Percentiles rank a stretch among this genome's conserved stretches.
Conservation (phyloP, 768 basidiomycete species). For the Pleurotus tuoliensis region DNA sequence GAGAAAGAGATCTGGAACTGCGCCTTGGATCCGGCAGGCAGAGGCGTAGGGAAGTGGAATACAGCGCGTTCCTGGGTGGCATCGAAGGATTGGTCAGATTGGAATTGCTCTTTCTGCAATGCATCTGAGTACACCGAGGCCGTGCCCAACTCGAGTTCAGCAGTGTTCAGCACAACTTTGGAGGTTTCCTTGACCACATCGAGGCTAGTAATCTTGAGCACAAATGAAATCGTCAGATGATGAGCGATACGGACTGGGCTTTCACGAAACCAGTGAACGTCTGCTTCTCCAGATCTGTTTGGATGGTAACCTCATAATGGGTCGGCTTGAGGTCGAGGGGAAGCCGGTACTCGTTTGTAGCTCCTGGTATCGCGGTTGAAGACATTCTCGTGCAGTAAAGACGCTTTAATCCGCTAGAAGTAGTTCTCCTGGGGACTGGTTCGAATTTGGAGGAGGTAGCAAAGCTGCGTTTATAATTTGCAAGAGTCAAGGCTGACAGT, state of each 20-base stretch:
- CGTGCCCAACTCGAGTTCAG: constrained; percentile 52
- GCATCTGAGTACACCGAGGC: constrained; percentile 55
- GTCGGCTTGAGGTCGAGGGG: constrained; percentile 62
- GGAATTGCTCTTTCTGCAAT: constrained; percentile 42
- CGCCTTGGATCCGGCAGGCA: constrained; percentile 69
- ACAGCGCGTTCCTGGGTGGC: constrained; percentile 60
- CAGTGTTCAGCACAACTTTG: constrained; percentile 61
- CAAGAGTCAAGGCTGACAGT: not conserved
- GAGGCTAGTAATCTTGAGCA: constrained; percentile 39
- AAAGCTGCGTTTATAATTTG: constrained; percentile 3
- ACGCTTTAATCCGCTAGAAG: not conserved
- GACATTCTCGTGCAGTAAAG: constrained; percentile 21
- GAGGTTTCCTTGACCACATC: constrained; percentile 60
- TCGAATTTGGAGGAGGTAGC: not conserved
- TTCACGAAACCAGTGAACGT: constrained; percentile 76
- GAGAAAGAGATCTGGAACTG: constrained; percentile 67
- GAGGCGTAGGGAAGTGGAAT: constrained; percentile 49
- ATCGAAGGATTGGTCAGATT: constrained; percentile 51
- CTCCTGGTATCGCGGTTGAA: constrained; percentile 15
- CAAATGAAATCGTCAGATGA: not conserved
- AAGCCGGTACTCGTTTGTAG: constrained; percentile 50
- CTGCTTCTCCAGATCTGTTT: constrained; percentile 77
- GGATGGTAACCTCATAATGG: constrained; percentile 77
- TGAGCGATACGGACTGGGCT: constrained; percentile 46
- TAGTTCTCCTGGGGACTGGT: not conserved